A percentile compares a stretch with the other conserved stretches of the same genome.
phyloP scores from a whole-genome alignment of 2,329 filamentous ascomycete species.

The Cordyceps farinosa region DNA sequence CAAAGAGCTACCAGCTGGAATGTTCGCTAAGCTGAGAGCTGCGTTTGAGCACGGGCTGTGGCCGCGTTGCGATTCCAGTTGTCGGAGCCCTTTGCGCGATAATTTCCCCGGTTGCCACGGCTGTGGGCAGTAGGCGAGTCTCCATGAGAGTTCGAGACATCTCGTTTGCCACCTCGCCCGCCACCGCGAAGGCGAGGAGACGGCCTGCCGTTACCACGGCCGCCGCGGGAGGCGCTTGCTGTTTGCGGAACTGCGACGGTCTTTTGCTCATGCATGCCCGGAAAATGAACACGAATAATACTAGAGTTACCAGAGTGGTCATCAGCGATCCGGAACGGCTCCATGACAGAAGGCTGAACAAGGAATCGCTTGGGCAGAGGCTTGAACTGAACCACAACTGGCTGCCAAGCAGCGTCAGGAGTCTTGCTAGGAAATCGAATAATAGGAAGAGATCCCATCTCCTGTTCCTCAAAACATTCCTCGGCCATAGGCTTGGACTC shows the following conservation, averaged over 20 bases:
- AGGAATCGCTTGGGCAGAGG: constrained; percentile 50
- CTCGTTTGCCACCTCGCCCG: constrained; percentile 33
- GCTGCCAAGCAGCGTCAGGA: constrained; percentile 61
- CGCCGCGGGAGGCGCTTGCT: constrained; percentile 32
- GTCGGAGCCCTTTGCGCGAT: constrained; percentile 38
- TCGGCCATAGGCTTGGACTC: constrained; percentile 67
- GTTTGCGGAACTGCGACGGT: constrained; percentile 34
- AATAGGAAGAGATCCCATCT: constrained; percentile 72
- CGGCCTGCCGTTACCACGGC: constrained; percentile 27
- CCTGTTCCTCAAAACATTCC: constrained; percentile 76
- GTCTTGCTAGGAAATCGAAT: constrained; percentile 63
- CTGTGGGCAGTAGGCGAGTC: constrained; percentile 24
- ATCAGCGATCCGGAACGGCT: constrained; percentile 33
- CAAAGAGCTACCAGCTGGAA: not conserved
- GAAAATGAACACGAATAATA: constrained; percentile 39
- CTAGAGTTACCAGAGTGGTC: constrained; percentile 34
- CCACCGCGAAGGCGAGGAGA: constrained; percentile 31
- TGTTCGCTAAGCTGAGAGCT: constrained; percentile 24
- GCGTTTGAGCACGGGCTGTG: constrained; percentile 21
- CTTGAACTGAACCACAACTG: constrained; percentile 52
- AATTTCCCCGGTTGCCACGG: constrained; percentile 38
- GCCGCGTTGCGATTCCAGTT: constrained; percentile 36
- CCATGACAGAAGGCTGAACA: constrained; percentile 36
- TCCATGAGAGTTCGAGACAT: constrained; percentile 29
- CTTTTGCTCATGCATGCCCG: constrained; percentile 39